A percentile compares a stretch with the other conserved stretches of the same genome.
These are phyloP conservation scores for Peronospora belbahrii DNA, from an alignment of 352 stramenopile species.

Conservation along the genomic window DNA sequence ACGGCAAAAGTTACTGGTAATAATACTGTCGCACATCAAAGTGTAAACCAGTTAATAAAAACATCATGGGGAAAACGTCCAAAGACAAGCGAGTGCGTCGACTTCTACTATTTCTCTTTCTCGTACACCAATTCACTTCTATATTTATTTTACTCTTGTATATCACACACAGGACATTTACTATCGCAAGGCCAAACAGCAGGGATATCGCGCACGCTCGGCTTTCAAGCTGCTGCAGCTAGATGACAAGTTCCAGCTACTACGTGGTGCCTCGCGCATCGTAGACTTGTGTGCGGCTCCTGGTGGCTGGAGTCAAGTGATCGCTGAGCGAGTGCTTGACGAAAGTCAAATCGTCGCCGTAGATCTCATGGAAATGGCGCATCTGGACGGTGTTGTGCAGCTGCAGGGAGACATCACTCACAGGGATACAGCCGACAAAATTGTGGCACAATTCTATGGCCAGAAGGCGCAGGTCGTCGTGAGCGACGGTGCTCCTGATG, in stretches of 20 bases:
- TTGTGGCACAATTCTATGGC: slow-evolving; percentile 57
- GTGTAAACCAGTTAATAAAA: slow-evolving; percentile 11
- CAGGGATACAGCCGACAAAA: slow-evolving; percentile 60
- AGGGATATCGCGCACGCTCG: slow-evolving; percentile 94
- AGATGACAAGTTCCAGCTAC: slow-evolving; percentile 96
- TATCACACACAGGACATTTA: slow-evolving; percentile 74
- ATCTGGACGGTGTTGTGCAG: slow-evolving; percentile 79
- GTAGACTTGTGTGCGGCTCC: slow-evolving; percentile 80
- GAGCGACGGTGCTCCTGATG: slow-evolving; percentile 98
- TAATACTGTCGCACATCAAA: slow-evolving; percentile 8
- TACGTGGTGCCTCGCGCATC: slow-evolving; percentile 76
- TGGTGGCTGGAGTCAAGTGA: slow-evolving; percentile 84
- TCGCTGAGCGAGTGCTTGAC: slow-evolving; percentile 56
- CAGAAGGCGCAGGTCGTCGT: slow-evolving; percentile 95
- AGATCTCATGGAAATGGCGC: slow-evolving; percentile 94
- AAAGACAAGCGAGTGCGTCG: slow-evolving; percentile 87
- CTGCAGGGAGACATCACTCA: slow-evolving; percentile 81
- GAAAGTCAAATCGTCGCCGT: slow-evolving; percentile 59
- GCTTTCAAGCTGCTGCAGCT: slow-evolving; percentile 99
- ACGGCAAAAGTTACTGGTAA: neutral
- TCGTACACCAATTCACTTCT: neutral
- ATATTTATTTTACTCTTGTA: neutral
- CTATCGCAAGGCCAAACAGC: slow-evolving; percentile 89
- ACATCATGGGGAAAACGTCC: slow-evolving; percentile 76
- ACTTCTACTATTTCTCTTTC: neutral